Conservation (phyloP, 164 flowering plant species). For the Tetrastigma voinierianum region DNA sequence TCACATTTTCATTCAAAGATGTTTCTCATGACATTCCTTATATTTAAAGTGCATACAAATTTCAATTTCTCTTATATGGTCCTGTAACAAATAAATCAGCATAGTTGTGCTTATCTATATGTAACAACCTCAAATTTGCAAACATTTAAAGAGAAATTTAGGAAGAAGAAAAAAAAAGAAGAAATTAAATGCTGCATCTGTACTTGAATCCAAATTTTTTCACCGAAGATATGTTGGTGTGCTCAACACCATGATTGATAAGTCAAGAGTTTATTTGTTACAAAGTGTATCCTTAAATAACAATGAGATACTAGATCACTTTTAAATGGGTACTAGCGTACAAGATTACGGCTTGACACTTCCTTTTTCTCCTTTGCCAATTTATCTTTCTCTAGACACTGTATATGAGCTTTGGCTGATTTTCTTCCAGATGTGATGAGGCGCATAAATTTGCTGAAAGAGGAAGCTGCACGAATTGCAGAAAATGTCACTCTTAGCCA, state of each 20-base stretch:
- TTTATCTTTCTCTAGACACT: neutral
- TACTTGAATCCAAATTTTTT: neutral
- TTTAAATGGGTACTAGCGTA: too few relatives aligned
- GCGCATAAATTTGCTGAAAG: conserved; percentile 86
- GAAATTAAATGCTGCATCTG: neutral
- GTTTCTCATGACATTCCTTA: too few relatives aligned
- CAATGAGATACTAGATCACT: neutral
- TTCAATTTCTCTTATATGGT: too few relatives aligned
- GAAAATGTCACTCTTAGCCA: conserved; percentile 80
- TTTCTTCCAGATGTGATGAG: conserved; percentile 75
- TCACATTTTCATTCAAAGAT: neutral
- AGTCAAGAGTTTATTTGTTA: neutral
- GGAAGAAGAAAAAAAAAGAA: too few relatives aligned
- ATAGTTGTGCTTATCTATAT: neutral
- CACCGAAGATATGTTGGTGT: neutral
- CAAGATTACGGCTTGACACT: neutral
- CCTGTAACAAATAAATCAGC: neutral
- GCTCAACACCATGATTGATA: neutral
- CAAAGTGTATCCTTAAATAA: neutral
- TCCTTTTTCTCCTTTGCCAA: neutral
- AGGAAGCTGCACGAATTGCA: conserved; percentile 87
- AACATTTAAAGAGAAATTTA: too few relatives aligned
- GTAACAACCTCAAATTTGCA: too few relatives aligned
- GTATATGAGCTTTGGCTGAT: neutral
- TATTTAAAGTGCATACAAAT: too few relatives aligned